phyloP scores from a whole-genome alignment of 345 rosid genomes.

The Moricandia moricandioides region DNA sequence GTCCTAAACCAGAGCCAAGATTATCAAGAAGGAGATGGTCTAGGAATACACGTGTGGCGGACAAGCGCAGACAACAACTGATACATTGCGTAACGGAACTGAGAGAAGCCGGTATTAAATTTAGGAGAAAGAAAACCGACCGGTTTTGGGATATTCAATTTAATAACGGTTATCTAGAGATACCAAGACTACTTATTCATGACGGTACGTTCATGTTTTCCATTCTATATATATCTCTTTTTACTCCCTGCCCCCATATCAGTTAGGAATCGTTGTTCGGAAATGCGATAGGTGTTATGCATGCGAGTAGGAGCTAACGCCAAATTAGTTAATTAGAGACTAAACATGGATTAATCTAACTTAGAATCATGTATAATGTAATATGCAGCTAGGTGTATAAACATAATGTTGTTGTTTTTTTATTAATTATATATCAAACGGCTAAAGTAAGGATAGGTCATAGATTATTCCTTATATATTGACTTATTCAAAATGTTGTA shows the following conservation, averaged over 20 bases:
- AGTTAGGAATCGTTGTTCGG: too few relatives aligned
- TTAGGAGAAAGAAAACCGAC: conserved; percentile 68
- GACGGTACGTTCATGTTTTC: conserved; percentile 49
- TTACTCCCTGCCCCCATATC: not conserved
- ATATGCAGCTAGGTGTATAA: not conserved
- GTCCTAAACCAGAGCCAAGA: conserved; percentile 58
- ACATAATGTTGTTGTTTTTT: not conserved
- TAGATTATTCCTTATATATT: not conserved
- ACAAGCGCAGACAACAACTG: conserved; percentile 76
- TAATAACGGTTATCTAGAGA: conserved; percentile 60
- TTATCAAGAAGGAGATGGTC: conserved; percentile 61
- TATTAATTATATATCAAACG: not conserved
- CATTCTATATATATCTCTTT: not conserved
- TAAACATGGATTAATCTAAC: too few relatives aligned
- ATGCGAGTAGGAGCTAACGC: too few relatives aligned
- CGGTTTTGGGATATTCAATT: conserved; percentile 88
- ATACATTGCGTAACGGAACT: conserved; percentile 81
- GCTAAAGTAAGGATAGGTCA: conserved; percentile 10
- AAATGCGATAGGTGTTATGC: too few relatives aligned
- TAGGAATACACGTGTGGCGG: conserved; percentile 56
- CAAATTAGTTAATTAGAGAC: too few relatives aligned
- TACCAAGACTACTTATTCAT: conserved; percentile 79
- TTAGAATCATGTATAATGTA: not conserved
- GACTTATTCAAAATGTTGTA: conserved; percentile 16
- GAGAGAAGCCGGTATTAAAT: conserved; percentile 76